phyloP scores from a whole-genome alignment of 306 rosid species.

The Gleditsia sinensis region DNA sequence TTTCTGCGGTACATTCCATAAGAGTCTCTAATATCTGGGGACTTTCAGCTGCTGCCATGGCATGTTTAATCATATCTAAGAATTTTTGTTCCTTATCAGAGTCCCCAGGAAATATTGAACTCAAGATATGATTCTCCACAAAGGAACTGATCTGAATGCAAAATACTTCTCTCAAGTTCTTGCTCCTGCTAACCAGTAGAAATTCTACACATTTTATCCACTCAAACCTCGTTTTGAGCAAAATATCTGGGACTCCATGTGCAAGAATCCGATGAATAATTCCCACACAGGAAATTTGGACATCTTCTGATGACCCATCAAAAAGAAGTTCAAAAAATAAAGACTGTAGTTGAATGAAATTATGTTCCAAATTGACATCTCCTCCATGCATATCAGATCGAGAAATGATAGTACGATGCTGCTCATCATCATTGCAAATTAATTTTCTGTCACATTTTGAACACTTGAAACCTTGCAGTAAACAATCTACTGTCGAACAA shows the following conservation, averaged over 20 bases:
- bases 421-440: conserved; percentile 34
- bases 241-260: conserved; percentile 55
- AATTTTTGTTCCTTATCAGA: conserved; percentile 60
- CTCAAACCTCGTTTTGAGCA: conserved; percentile 51
- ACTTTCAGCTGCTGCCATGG: conserved; percentile 54
- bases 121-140: conserved; percentile 56
- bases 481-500: conserved; percentile 54
- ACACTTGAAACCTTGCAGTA: conserved; percentile 86
- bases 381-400: conserved; percentile 40
- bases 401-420: conserved; percentile 41
- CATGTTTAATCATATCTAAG: conserved; percentile 60
- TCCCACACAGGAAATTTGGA: conserved; percentile 80
- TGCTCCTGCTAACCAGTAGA: conserved; percentile 62
- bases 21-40: conserved; percentile 68
- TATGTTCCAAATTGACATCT: conserved; percentile 50
- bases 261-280: conserved; percentile 68
- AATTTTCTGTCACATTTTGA: conserved; percentile 70
- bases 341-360: conserved; percentile 55
- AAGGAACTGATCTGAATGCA: conserved; percentile 81
- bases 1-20: conserved; percentile 77
- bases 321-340: conserved; percentile 74
- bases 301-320: conserved; percentile 80
- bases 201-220: conserved; percentile 70
- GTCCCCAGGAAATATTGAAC: conserved; percentile 58
- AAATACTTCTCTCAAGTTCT: conserved; percentile 79